A percentile compares a stretch with the other conserved stretches of the same genome.
Conservation (phyloP, 1,284 basidiomycete species). For the Boletus mariae region DNA sequence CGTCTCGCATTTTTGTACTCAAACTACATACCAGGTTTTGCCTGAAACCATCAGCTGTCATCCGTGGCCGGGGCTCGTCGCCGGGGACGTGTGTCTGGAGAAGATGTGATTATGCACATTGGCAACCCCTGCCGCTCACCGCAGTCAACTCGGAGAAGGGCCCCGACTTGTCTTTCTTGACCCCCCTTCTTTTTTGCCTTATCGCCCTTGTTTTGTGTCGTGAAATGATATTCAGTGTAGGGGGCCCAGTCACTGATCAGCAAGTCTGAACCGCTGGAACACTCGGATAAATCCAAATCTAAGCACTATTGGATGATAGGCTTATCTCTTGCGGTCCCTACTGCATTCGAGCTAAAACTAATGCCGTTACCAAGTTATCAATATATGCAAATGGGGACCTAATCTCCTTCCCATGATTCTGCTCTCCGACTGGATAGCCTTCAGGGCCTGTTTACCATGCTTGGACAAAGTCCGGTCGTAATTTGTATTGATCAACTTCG, state of each 20-base stretch:
- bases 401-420: neutral
- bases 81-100: too few relatives aligned
- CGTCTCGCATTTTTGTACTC: neutral
- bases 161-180: neutral
- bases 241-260: neutral
- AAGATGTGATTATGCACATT: too few relatives aligned
- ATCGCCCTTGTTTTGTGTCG: neutral
- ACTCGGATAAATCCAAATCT: neutral
- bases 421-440: neutral
- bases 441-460: neutral
- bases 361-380: neutral
- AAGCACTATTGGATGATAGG: neutral
- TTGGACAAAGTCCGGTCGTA: neutral
- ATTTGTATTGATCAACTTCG: neutral
- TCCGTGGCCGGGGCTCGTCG: neutral
- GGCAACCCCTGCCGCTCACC: neutral
- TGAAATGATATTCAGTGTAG: neutral
- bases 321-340: constrained; percentile 1
- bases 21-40: neutral
- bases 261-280: too few relatives aligned
- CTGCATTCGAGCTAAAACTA: neutral
- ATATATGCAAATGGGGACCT: constrained; percentile 1
- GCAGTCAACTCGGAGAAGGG: neutral
- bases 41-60: neutral
- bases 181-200: neutral